Evolutionary conservation across 441 rosid species (phyloP).

Genomic region (Macaranga tanarius): DNA sequence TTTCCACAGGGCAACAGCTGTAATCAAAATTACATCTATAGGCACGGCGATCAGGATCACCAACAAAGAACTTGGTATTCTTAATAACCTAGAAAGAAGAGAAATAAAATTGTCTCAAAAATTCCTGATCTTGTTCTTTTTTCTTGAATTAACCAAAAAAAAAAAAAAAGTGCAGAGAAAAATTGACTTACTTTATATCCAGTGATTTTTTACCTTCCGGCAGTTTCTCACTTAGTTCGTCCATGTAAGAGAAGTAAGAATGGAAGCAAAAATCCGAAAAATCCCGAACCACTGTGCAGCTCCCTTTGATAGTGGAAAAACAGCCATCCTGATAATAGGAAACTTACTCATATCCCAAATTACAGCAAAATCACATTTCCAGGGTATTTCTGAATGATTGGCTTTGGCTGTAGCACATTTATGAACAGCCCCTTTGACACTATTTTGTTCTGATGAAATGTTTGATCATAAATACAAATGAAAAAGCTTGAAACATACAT

Average conservation of each 20-base stretch:
- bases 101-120: not conserved
- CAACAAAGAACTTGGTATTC: conserved; percentile 61
- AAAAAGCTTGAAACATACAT: not conserved
- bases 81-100: conserved; percentile 46
- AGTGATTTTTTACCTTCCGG: conserved; percentile 51
- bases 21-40: conserved; percentile 57
- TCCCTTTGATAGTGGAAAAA: conserved; percentile 55
- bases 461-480: not conserved
- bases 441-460: not conserved
- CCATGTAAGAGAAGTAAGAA: conserved; percentile 87
- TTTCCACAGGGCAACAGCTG: conserved; percentile 71
- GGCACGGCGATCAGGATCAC: conserved; percentile 60
- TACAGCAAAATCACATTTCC: not conserved
- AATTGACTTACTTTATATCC: conserved; percentile 50
- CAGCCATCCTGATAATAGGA: conserved; percentile 56
- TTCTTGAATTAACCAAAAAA: not conserved
- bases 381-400: no score
- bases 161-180: not conserved
- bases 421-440: no score
- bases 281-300: conserved; percentile 70
- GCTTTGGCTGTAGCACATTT: no score
- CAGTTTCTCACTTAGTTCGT: conserved; percentile 61
- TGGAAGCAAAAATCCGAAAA: conserved; percentile 85
- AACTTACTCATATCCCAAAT: not conserved
- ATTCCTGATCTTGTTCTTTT: not conserved